phyloP scores from a whole-genome alignment of 305 asterid genomes.

The Fraxinus dipetala region DNA sequence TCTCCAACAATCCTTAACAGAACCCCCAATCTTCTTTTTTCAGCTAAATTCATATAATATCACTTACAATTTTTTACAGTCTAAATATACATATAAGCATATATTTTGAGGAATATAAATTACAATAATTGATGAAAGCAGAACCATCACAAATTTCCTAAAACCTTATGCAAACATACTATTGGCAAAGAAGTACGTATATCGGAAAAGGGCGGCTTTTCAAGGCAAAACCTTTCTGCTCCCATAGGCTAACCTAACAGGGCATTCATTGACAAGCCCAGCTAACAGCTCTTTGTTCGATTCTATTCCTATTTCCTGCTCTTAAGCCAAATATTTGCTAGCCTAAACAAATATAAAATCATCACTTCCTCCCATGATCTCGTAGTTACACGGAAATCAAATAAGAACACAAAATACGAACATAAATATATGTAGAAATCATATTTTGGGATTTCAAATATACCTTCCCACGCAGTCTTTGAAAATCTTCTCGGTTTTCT shows the following conservation, averaged over 20 bases:
- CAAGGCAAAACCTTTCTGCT: background rate
- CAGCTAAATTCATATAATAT: background rate
- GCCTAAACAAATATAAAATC: background rate
- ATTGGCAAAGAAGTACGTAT: background rate
- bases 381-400: background rate
- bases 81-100: background rate
- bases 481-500: constrained; percentile 66
- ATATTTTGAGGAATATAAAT: background rate
- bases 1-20: background rate
- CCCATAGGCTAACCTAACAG: background rate
- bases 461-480: constrained; percentile 83
- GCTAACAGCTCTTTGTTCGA: background rate
- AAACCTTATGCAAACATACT: background rate
- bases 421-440: background rate
- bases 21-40: background rate
- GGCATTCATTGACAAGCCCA: background rate
- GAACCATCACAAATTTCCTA: background rate
- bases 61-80: background rate
- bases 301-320: background rate
- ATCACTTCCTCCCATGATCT: background rate
- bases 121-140: background rate
- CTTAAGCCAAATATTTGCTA: constrained; percentile 15
- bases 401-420: background rate
- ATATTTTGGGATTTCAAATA: background rate
- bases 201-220: background rate